Percentiles rank a stretch among this genome's conserved stretches.
Conservation (phyloP, 331 rosid genomes). For the Malus hybrid region DNA sequence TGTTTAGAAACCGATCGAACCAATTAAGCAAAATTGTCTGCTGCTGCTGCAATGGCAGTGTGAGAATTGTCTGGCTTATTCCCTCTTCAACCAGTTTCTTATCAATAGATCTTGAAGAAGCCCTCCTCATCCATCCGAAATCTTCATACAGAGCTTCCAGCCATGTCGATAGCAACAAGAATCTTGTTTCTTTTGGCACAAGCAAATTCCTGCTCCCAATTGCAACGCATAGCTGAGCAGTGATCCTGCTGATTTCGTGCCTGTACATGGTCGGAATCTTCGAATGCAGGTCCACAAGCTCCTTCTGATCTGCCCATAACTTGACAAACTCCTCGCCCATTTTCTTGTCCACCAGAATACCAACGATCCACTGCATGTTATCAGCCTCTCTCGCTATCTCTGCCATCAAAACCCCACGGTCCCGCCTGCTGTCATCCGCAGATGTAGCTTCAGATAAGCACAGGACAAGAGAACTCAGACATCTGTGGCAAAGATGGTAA, state of each 20-base stretch:
- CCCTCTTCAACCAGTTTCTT: conserved; percentile 83
- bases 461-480: conserved; percentile 54
- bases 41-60: conserved; percentile 78
- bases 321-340: conserved; percentile 78
- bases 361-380: conserved; percentile 85
- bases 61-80: conserved; percentile 76
- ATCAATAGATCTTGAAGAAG: conserved; percentile 55
- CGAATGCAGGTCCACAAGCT: conserved; percentile 68
- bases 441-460: conserved; percentile 63
- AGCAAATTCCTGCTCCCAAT: conserved; percentile 72
- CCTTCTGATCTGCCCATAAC: conserved; percentile 88
- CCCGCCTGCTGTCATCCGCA: conserved; percentile 25
- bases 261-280: conserved; percentile 59
- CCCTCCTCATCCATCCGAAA: conserved; percentile 87
- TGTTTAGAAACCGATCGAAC: conserved; percentile 74
- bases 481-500: conserved; percentile 60
- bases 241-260: conserved; percentile 74
- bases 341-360: conserved; percentile 52
- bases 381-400: conserved; percentile 86
- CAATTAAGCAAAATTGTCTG: conserved; percentile 62
- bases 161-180: conserved; percentile 74
- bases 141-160: conserved; percentile 83
- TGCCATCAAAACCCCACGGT: conserved; percentile 53
- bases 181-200: conserved; percentile 67
- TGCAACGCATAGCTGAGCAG: conserved; percentile 75